phyloP scores from a whole-genome alignment of 1,284 basidiomycete genomes.

The Naganishia cerealis region DNA sequence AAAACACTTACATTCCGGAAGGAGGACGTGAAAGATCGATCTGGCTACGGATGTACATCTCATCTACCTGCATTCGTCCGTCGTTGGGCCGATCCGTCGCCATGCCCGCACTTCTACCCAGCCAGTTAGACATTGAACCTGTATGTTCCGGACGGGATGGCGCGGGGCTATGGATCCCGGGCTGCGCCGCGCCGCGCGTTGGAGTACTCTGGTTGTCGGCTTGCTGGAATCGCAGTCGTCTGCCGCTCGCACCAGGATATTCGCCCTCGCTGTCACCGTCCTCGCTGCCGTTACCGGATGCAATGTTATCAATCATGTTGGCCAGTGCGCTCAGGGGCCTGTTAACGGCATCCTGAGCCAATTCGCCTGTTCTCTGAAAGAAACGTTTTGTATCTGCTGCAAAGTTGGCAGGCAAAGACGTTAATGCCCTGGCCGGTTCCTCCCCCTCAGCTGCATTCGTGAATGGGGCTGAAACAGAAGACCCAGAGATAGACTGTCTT shows the following conservation, averaged over 20 bases:
- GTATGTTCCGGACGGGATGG: constrained; percentile 11
- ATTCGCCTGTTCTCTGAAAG: constrained; percentile 79
- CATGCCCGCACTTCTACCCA: constrained; percentile 4
- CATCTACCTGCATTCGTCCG: constrained; percentile 41
- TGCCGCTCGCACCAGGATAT: constrained; percentile 9
- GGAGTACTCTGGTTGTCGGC: constrained; percentile 17
- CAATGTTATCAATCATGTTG: constrained; percentile 68
- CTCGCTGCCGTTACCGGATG: constrained; percentile 54
- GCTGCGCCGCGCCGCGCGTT: neutral
- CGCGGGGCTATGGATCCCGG: neutral
- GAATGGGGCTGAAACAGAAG: constrained; percentile 46
- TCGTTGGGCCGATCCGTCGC: constrained; percentile 28
- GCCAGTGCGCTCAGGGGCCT: constrained; percentile 83
- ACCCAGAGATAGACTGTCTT: constrained; percentile 44
- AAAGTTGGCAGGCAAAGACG: constrained; percentile 63
- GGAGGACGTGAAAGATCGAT: constrained; percentile 31
- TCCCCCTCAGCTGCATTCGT: constrained; percentile 68
- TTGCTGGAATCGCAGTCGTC: constrained; percentile 17
- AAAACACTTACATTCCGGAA: constrained; percentile 25
- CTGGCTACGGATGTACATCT: constrained; percentile 26
- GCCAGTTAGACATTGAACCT: constrained; percentile 12
- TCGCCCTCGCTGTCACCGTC: constrained; percentile 36
- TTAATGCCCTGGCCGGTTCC: constrained; percentile 75
- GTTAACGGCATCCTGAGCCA: constrained; percentile 64
- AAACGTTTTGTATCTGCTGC: constrained; percentile 76